Base-by-base conservation (phyloP, 345 rosid species). In the Syzygium aqueum region DNA sequence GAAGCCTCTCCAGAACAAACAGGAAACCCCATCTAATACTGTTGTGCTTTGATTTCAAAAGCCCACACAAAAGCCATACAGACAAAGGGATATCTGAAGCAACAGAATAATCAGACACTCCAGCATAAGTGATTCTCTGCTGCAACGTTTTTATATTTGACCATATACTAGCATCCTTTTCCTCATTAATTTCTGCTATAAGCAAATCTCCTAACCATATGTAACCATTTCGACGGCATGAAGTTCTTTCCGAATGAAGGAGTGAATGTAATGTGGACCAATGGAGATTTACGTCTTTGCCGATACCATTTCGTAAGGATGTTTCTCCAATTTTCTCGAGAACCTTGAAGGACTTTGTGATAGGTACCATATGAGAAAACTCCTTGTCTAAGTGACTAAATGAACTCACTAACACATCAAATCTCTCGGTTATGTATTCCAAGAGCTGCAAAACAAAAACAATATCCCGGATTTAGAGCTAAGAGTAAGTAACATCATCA, bases 191-290 rank as follows among this genome's bases (percentile, higher is more conserved):
- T 94, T 97, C 99, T 2, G 96, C 94, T 89, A 95, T 95, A 86
- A 97, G 96, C 92, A 97, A 92, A 92, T 97, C 98, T 40, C 98
- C 96, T 89, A 97, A 91, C 99, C 99, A 96, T 88, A 94, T 94
- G 91, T 94, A 95, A 85, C 99, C 99, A 93, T 95, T 97, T 90
- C 90, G 98, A 88, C 96, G 95, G 87, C 91, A 96, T 27, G 95
- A 91, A 88, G 92, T 91, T 88, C 97, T 95, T 88, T 94, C 96
- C 53, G 99, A 97, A 90, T 96, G 99, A 90, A 97, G 96, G 89
- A 97, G 99, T 86, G 98, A 97, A 90, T 97, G 99, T 89, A 96
- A 91, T 52, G 95, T 95, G 85, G 95, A 93, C 99, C 99, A 97
- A 37, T 96, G 90, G 40, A 93, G 93, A 90, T 95, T 94, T 85